Percentiles rank a stretch among this genome's conserved stretches.
phyloP scores from a whole-genome alignment of 371 early-diverging fungal species.

The Nematocida minor region DNA sequence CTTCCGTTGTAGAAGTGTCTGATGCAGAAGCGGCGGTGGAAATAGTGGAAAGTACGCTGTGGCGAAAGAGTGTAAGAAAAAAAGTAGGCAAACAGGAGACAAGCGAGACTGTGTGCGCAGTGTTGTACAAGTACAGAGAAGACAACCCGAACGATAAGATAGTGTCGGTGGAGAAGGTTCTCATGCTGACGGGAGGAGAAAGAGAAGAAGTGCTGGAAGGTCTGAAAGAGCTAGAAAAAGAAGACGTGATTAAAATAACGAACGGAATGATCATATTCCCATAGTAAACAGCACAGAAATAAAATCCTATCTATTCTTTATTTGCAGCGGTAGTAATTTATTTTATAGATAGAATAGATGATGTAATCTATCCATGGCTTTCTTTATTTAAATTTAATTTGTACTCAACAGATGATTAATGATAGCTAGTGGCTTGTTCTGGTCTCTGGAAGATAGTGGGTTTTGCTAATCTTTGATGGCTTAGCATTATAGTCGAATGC shows the following conservation, averaged over 20 bases:
- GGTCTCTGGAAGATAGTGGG: too few species aligned
- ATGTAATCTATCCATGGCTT: too few species aligned
- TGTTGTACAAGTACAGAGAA: constrained; percentile 27
- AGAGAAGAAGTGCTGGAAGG: constrained; percentile 2
- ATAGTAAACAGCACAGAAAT: too few species aligned
- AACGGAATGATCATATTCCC: constrained; percentile 45
- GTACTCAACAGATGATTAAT: too few species aligned
- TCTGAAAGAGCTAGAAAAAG: constrained; percentile 32
- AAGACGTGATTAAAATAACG: constrained; percentile 5
- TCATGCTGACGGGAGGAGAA: neutral
- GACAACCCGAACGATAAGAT: constrained; percentile 25
- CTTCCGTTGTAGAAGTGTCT: constrained; percentile 69
- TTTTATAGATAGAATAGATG: too few species aligned
- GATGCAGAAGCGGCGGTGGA: constrained; percentile 60
- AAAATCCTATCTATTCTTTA: too few species aligned
- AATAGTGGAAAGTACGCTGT: constrained; percentile 55
- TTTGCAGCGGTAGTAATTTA: too few species aligned
- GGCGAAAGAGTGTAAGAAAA: constrained; percentile 39
- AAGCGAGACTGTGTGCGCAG: neutral
- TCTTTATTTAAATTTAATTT: too few species aligned
- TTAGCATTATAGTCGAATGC: too few species aligned
- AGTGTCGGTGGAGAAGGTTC: constrained; percentile 28
- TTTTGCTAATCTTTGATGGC: too few species aligned
- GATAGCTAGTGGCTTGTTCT: too few species aligned
- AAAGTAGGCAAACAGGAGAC: neutral